Conservation (phyloP, 2,329 filamentous ascomycete species). For the Triangularia setosa region DNA sequence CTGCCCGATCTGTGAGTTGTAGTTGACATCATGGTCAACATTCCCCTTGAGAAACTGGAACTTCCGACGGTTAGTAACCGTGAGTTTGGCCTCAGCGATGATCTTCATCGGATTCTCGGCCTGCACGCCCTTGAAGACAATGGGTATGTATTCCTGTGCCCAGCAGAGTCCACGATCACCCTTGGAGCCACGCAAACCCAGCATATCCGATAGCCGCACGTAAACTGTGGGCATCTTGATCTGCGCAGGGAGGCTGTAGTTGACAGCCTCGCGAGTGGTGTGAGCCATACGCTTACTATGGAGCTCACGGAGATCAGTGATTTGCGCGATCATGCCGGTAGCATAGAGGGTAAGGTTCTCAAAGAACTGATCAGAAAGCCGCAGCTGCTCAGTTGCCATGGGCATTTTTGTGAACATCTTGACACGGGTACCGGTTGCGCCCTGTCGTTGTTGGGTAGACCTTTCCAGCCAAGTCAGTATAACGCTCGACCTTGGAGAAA, state of each 20-base stretch:
- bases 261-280: constrained; percentile 31
- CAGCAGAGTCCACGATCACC: constrained; percentile 39
- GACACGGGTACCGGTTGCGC: constrained; percentile 14
- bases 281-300: constrained; percentile 43
- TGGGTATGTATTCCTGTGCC: constrained; percentile 56
- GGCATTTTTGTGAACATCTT: constrained; percentile 39
- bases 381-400: constrained; percentile 41
- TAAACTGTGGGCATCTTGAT: constrained; percentile 47
- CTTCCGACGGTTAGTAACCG: constrained; percentile 49
- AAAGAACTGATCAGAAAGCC: constrained; percentile 49
- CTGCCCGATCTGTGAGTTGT: constrained; percentile 55
- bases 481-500: not conserved
- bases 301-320: constrained; percentile 46
- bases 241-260: constrained; percentile 39
- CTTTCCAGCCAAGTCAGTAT: constrained; percentile 7
- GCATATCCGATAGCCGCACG: constrained; percentile 46
- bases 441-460: constrained; percentile 12
- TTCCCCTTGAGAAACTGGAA: constrained; percentile 53
- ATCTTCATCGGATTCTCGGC: constrained; percentile 34
- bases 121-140: constrained; percentile 51
- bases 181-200: constrained; percentile 18
- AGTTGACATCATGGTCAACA: constrained; percentile 60
- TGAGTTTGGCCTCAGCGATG: constrained; percentile 51
- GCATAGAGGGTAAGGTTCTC: constrained; percentile 47
- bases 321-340: constrained; percentile 49